Evolutionary conservation across 2,329 filamentous ascomycete genomes (phyloP), one percentile per base, ranked within the genome.

Genomic region (Claviceps sp.): DNA sequence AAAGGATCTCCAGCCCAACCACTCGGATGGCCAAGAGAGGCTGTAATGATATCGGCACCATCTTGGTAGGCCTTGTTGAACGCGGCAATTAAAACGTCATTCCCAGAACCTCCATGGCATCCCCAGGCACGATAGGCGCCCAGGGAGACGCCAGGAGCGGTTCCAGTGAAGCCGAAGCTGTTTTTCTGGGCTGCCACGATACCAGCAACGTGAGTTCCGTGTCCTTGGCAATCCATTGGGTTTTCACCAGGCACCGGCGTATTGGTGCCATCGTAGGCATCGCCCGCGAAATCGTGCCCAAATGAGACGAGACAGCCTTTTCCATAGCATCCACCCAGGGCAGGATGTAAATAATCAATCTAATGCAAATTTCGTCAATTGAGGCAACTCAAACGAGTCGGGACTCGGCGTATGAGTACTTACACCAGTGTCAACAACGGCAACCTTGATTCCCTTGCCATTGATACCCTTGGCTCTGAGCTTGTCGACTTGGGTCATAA

Each of bases 321-420:
- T 2, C 81, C 82, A 59, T 83, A 83, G 58, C 80, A 80, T 45
- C 79, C 79, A 14, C 82, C 82, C 0, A 85, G 72, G 26, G 78
- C 77, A 1, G 79, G 77, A 58, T 85, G 80, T 1, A 67, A 72
- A 59, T 83, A 84, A 60, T 85, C 81, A 47, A 82, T 66, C 73
- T 76, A 44, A 20, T 37, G 20, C n/a, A 1, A 34, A 2, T 5
- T 9, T 17, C 13, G 14, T 52, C 17, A 38, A 13, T 7, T 39
- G 39, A 8, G 8, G 22, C 14, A 26, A 8, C 14, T 39, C 8
- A 14, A 13, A 4, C 17, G 5, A 40, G 6, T 5, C 1, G 7
- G n/a, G 5, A 40, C 3, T 5, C 1, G 7, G n/a, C 3, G 7
- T 43, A 49, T n/a, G 16, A 2, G 23, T 1, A 68, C 73, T 64